Evolutionary conservation across 176 grass and related monocot genomes (phyloP), one percentile per base, ranked within the genome.

Genomic region (Carex kokanica): DNA sequence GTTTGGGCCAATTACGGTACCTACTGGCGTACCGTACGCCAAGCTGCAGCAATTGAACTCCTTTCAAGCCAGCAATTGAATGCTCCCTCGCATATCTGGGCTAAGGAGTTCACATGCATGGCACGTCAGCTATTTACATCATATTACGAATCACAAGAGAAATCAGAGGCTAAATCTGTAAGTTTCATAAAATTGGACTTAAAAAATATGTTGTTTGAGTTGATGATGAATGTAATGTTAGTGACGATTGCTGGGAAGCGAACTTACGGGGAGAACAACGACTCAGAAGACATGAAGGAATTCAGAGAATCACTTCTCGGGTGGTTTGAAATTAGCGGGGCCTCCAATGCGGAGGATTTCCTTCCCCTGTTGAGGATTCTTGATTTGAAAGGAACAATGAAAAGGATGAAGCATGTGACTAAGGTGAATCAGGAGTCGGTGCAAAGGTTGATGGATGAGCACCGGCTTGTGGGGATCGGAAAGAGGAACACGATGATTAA

Each of bases 331-430:
- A 8, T 55, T 9, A 74, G 52, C 2, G 85, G 85, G 3, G 64
- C 31, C 15, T 21, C 20, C 5, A 74, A 69, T 54, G 1, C 10
- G 25, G 77, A 18, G 38, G 85, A 87, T 29, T 87, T 74, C 36
- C n/a, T 87, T 74, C 85, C 65, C 6, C 55, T 47, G 47, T 60
- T 87, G 63, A 53, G 78, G 20, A 23, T 61, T 62, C 20, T 80
- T 47, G 68, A 72, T 72, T 21, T 72, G 68, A 72, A 72, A 8
- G 68, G 78, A 29, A n/a, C 54, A 3, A 81, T 81, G n/a, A n/a
- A n/a, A n/a, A n/a, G n/a, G n/a, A n/a, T n/a, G n/a, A n/a, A n/a
- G n/a, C n/a, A n/a, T n/a, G n/a, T n/a, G n/a, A n/a, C n/a, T n/a
- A n/a, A n/a, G n/a, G n/a, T n/a, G n/a, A n/a, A n/a, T n/a, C n/a